Base-by-base conservation (phyloP, 179 eudicot genomes). In the Dionaea muscipula region DNA sequence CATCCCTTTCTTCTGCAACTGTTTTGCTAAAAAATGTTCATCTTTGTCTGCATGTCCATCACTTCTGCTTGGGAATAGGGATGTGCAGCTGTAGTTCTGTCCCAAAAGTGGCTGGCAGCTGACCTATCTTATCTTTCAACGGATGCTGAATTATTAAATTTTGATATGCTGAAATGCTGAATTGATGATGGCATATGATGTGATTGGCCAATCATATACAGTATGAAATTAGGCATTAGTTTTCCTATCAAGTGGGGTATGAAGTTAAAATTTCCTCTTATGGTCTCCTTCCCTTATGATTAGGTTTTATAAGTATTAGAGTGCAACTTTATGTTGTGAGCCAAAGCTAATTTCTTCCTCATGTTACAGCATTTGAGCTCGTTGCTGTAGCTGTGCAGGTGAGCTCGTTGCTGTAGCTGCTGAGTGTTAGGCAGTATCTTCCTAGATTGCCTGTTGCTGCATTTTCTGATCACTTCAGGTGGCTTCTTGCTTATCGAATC, bases 281-380 rank as follows among this genome's bases (percentile, higher is more conserved):
- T 4, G 35, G 35, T 31, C 35, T 31, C 35, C 10, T 18, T 35
- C 14, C 0, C 12, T 17, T 8, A 39, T 14, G 17, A 8, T 24
- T 24, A 26, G 13, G 24, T 19, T 16, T 47, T 19, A 3, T 16
- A 8, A 7, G 2, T 17, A 4, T 41, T 4, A 18, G 13, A 39
- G 24, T 13, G 28, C 56, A 53, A 14, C 24, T 11, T 10, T 2
- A 1, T 22, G 39, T 37, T 0, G 4, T 20, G n/a, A n/a, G 36
- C 26, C 27, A 3, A 14, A 7, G 49, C 48, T 56, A 43, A 41
- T 38, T 21, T 40, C 19, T 40, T 39, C 19, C 49, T 25, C 28
- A 56, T 56, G 60, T 3, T 20, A 40, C 43, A 17, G 36, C 46
- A 33, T 36, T 20, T 53, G 57, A 37, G 58, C 28, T 54, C 58